These are phyloP conservation scores for Arthroderma uncinatum DNA, from an alignment of 2,329 filamentous ascomycete species.

Conservation along the genomic window DNA sequence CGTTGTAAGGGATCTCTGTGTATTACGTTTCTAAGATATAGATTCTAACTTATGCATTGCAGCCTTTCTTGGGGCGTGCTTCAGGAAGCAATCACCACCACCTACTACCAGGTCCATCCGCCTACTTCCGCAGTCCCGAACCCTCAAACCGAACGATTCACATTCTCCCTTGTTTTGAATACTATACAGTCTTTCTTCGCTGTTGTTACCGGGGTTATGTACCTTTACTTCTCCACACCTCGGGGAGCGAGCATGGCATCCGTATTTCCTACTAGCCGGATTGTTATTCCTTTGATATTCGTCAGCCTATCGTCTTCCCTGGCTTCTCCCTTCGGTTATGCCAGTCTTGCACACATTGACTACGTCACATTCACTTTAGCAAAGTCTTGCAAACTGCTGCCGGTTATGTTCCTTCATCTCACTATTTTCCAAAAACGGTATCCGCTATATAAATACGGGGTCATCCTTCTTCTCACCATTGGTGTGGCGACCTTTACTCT, in stretches of 20 bases:
- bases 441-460: conserved; percentile 90
- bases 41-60: not conserved
- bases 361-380: conserved; percentile 96
- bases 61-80: conserved; percentile 92
- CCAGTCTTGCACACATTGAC: conserved; percentile 83
- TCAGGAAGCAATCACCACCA: conserved; percentile 95
- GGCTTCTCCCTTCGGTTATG: conserved; percentile 91
- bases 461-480: conserved; percentile 79
- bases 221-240: conserved; percentile 59
- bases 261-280: conserved; percentile 65
- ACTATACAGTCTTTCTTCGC: conserved; percentile 90
- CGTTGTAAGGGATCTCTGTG: conserved; percentile 55
- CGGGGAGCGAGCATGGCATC: conserved; percentile 34
- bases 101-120: conserved; percentile 57
- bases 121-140: conserved; percentile 35
- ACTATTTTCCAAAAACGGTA: conserved; percentile 82
- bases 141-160: conserved; percentile 58
- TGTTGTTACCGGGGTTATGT: conserved; percentile 66
- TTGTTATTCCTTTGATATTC: conserved; percentile 67
- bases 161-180: conserved; percentile 89
- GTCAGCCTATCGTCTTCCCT: conserved; percentile 81
- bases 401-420: conserved; percentile 93
- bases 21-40: not conserved
- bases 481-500: conserved; percentile 94
- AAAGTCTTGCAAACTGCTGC: conserved; percentile 97